Conservation (phyloP, 23 red algal species). For the Cyanidioschyzon merolae region DNA sequence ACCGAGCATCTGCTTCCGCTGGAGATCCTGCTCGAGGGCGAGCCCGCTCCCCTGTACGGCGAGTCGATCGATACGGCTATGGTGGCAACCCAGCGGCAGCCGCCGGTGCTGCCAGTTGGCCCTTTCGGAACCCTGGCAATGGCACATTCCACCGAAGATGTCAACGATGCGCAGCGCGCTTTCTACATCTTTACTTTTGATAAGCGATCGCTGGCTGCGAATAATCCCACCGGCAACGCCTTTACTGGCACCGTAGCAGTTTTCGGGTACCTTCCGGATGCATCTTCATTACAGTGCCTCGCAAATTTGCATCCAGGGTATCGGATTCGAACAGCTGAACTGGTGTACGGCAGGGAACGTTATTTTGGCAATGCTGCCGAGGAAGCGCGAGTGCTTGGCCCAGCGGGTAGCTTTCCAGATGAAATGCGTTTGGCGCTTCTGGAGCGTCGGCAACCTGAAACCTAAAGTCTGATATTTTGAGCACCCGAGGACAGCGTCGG, state of each 20-base stretch:
- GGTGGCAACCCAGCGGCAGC: conserved; percentile 38
- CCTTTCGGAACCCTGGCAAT: conserved; percentile 78
- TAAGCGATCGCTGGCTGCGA: conserved; percentile 52
- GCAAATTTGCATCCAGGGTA: not conserved
- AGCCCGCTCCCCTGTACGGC: conserved; percentile 58
- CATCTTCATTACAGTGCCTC: not conserved
- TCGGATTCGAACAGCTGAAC: not conserved
- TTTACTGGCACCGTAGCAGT: conserved; percentile 75
- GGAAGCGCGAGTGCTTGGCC: not conserved
- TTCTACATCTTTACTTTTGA: conserved; percentile 81
- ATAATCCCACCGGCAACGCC: conserved; percentile 48
- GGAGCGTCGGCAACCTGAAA: too few relatives aligned
- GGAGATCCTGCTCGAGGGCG: conserved; percentile 72
- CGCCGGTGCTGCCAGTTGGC: conserved; percentile 59
- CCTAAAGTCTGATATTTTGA: too few relatives aligned
- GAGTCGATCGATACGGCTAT: conserved; percentile 55
- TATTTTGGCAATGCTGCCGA: not conserved
- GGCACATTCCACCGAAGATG: conserved; percentile 66
- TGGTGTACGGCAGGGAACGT: not conserved
- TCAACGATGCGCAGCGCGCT: conserved; percentile 57
- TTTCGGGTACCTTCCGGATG: conserved; percentile 56
- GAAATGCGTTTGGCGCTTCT: not conserved
- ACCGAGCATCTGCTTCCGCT: conserved; percentile 44
- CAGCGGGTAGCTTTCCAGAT: not conserved
- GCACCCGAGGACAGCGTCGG: too few relatives aligned